Evolutionary conservation across 2,329 filamentous ascomycete species (phyloP).

Genomic region (Cercospora sp.): DNA sequence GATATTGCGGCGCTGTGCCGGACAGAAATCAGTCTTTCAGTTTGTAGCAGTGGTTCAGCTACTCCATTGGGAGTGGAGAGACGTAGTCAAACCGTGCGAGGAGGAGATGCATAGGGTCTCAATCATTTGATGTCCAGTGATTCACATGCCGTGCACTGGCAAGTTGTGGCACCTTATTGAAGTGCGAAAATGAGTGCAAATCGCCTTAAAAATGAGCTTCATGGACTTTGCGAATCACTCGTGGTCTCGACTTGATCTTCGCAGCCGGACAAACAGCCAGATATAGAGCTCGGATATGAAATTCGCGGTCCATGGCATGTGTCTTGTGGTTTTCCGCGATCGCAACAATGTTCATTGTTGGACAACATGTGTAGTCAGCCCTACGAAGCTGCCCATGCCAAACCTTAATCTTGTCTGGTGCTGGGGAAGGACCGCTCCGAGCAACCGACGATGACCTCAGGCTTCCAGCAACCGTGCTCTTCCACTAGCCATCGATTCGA

Average conservation of each 20-base stretch:
- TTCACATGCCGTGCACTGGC: not conserved
- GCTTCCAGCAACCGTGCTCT: slow-evolving; percentile 5
- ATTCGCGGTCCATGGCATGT: too few relatives aligned
- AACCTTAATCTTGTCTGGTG: not conserved
- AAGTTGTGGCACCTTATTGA: not conserved
- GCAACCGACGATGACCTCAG: slow-evolving; percentile 10
- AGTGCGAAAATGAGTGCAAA: not conserved
- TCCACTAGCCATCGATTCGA: slow-evolving; percentile 3
- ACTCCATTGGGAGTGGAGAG: too few relatives aligned
- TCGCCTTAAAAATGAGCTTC: too few relatives aligned
- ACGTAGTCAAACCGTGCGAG: too few relatives aligned
- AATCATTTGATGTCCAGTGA: not conserved
- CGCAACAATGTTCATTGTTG: too few relatives aligned
- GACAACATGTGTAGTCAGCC: not conserved
- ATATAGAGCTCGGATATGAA: too few relatives aligned
- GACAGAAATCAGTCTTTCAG: not conserved
- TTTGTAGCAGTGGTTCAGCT: not conserved
- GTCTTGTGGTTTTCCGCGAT: not conserved
- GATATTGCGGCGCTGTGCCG: not conserved
- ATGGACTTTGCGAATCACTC: too few relatives aligned
- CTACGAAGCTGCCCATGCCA: not conserved
- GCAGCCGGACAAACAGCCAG: not conserved
- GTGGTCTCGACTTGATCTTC: not conserved
- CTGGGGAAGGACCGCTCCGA: not conserved
- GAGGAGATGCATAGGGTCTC: not conserved